These are phyloP conservation scores for Penicillium egyptiacum DNA, from an alignment of 495 filamentous ascomycete genomes.

Conservation along the genomic window DNA sequence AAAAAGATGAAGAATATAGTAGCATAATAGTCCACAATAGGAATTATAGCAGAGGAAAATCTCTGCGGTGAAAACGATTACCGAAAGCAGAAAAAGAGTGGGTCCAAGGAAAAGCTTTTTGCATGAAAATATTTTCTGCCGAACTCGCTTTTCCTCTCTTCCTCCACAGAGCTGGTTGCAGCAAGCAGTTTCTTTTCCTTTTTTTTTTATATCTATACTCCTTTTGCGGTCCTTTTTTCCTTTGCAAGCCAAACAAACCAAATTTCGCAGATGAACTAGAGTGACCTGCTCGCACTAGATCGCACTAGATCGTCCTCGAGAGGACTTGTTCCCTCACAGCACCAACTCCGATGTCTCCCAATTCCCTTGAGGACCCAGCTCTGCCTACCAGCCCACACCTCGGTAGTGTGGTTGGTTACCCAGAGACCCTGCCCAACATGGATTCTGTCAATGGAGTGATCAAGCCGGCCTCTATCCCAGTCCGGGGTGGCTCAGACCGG, in stretches of 20 bases:
- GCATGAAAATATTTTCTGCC: conserved; percentile 18
- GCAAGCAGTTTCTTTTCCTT: background rate
- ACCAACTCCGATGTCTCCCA: conserved; percentile 34
- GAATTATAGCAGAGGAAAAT: background rate
- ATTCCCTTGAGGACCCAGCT: conserved; percentile 35
- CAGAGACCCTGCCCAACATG: conserved; percentile 38
- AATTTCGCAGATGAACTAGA: conserved; percentile 48
- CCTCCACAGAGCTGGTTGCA: conserved; percentile 15
- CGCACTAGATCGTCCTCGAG: conserved; percentile 42
- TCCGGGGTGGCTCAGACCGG: conserved; percentile 50
- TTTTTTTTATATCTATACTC: conserved; percentile 3
- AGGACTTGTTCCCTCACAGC: conserved; percentile 45
- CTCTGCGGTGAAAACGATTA: conserved; percentile 12
- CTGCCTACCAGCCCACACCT: conserved; percentile 38
- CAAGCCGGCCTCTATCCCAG: conserved; percentile 49
- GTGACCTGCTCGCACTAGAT: conserved; percentile 33
- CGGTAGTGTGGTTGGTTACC: conserved; percentile 39
- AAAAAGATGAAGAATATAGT: background rate
- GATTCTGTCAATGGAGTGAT: conserved; percentile 41
- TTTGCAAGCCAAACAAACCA: conserved; percentile 18
- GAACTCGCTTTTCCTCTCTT: conserved; percentile 9
- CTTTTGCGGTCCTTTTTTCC: conserved; percentile 2
- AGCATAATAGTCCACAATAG: background rate
- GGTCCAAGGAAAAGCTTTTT: conserved; percentile 1
- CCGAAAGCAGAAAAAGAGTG: conserved; percentile 13